phyloP scores from a whole-genome alignment of 129 eudicot genomes.

The Flaveria ramosissima region DNA sequence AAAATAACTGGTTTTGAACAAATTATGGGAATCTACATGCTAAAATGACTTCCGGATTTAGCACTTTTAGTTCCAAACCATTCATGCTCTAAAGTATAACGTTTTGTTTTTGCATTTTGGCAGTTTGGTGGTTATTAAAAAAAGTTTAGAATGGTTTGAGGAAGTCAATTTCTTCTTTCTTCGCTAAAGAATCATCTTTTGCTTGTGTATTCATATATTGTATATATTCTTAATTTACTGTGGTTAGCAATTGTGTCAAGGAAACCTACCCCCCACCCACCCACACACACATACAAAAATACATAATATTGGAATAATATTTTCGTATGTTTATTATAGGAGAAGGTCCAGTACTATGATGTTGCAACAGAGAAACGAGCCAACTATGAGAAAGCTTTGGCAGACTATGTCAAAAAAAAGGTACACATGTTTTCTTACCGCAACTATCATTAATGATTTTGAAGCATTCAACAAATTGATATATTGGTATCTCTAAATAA shows the following conservation, averaged over 20 bases:
- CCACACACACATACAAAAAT: no score
- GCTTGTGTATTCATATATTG: constrained; percentile 15
- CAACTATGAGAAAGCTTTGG: constrained; percentile 72
- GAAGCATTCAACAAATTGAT: constrained; percentile 3
- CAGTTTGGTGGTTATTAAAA: neutral
- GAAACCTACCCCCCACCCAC: no score
- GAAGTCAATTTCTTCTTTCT: neutral
- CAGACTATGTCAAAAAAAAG: constrained; percentile 57
- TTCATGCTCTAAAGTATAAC: neutral
- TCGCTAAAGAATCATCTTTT: constrained; percentile 12
- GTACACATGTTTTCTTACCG: constrained; percentile 26
- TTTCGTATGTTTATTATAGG: constrained; percentile 40
- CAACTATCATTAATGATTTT: neutral
- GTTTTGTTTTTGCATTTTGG: neutral
- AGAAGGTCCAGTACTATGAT: constrained; percentile 87
- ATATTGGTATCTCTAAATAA: neutral
- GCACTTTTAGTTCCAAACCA: neutral
- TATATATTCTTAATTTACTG: neutral
- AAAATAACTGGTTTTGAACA: neutral
- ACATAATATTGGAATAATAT: neutral
- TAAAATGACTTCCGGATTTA: neutral
- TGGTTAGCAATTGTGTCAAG: neutral
- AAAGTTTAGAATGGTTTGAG: neutral
- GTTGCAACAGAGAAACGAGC: constrained; percentile 83
- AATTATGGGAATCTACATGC: constrained; percentile 11